Percentiles rank a stretch among this genome's conserved stretches.
These are phyloP conservation scores for Sanghuangporus sanghuang DNA, from an alignment of 1,284 basidiomycete species.

Conservation along the genomic window DNA sequence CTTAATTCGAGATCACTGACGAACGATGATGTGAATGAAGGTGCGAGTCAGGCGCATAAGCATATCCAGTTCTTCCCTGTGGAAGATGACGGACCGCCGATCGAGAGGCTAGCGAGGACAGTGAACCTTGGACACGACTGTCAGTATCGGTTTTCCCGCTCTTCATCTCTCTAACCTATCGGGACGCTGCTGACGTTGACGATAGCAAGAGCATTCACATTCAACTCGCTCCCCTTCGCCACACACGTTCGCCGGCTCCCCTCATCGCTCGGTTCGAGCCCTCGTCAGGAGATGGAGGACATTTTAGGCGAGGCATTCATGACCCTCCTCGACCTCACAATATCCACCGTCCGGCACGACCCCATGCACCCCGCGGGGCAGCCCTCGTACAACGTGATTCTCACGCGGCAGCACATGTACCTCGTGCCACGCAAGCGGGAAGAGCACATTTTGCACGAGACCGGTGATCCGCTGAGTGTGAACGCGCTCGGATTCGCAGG, in stretches of 20 bases:
- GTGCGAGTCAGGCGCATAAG: conserved; percentile 85
- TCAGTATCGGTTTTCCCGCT: conserved; percentile 27
- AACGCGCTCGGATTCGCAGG: conserved; percentile 88
- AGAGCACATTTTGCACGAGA: conserved; percentile 42
- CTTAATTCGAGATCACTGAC: conserved; percentile 53
- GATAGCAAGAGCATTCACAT: conserved; percentile 67
- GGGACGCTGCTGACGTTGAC: not conserved
- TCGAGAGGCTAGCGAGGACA: conserved; percentile 63
- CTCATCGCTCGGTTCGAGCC: conserved; percentile 35
- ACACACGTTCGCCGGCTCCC: conserved; percentile 73
- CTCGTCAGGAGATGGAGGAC: conserved; percentile 47
- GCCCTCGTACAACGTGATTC: conserved; percentile 78
- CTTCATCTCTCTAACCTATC: conserved; percentile 16
- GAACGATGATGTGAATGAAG: conserved; percentile 40
- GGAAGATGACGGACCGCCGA: conserved; percentile 59
- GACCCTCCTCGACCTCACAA: conserved; percentile 69
- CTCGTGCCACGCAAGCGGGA: conserved; percentile 71
- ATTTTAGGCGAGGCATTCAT: conserved; percentile 63
- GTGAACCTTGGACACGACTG: conserved; percentile 55
- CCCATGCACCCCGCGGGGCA: conserved; percentile 52
- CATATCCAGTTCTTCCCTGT: conserved; percentile 80
- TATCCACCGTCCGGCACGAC: conserved; percentile 70
- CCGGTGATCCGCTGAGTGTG: conserved; percentile 56
- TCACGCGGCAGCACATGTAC: conserved; percentile 81
- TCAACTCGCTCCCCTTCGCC: conserved; percentile 68